These are phyloP conservation scores for Allium fistulosum DNA, from an alignment of 106 monocot species.

Conservation along the genomic window DNA sequence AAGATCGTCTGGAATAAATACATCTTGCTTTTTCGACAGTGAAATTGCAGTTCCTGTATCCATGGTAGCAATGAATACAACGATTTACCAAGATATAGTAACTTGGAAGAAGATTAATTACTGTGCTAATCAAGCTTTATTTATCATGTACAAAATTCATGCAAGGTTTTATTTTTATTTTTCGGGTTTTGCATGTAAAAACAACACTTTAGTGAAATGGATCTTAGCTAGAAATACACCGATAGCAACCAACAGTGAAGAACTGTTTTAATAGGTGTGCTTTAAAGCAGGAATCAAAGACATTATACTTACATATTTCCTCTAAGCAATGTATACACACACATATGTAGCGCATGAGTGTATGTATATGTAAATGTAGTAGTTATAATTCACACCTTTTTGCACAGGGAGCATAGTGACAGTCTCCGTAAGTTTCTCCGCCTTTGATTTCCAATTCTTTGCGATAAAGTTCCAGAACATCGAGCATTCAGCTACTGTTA, in stretches of 20 bases:
- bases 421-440: not conserved
- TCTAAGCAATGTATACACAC: not conserved
- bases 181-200: too few relatives aligned
- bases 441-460: constrained; percentile 4
- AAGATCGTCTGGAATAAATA: constrained; percentile 13
- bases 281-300: not conserved
- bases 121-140: too few relatives aligned
- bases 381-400: not conserved
- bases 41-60: constrained; percentile 1
- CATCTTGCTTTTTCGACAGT: constrained; percentile 9
- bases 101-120: too few relatives aligned
- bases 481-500: constrained; percentile 1
- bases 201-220: too few relatives aligned
- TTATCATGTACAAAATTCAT: too few relatives aligned
- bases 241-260: not conserved
- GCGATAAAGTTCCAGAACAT: constrained; percentile 10
- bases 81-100: too few relatives aligned
- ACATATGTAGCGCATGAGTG: not conserved
- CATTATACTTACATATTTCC: not conserved
- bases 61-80: not conserved
- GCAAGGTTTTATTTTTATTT: too few relatives aligned
- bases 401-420: constrained; percentile 6
- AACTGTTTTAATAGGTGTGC: not conserved
- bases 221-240: not conserved
- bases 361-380: not conserved